Evolutionary conservation across 768 basidiomycete species (phyloP).

Genomic region (Boletus reticulatus): DNA sequence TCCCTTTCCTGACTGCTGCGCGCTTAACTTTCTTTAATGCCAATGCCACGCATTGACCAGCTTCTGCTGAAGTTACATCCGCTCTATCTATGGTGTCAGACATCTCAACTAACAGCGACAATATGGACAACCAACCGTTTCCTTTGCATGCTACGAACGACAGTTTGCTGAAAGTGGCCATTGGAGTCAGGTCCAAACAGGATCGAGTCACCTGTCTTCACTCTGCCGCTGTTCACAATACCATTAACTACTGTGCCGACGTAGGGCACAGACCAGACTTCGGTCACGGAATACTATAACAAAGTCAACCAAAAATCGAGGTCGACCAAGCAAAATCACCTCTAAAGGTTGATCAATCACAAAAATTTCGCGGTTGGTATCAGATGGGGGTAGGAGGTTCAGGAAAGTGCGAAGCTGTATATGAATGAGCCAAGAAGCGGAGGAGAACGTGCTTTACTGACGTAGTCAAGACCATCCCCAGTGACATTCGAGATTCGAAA

Average conservation of each 20-base stretch:
- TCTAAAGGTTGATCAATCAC: constrained; percentile 76
- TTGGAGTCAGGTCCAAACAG: constrained; percentile 91
- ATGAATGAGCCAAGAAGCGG: constrained; percentile 9
- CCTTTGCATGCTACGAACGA: constrained; percentile 90
- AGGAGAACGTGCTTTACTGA: constrained; percentile 31
- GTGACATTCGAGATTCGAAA: constrained; percentile 94
- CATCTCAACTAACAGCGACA: neutral
- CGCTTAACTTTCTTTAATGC: constrained; percentile 88
- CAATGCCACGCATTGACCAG: constrained; percentile 92
- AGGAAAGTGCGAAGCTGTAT: constrained; percentile 80
- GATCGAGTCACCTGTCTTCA: constrained; percentile 79
- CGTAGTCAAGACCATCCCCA: constrained; percentile 83
- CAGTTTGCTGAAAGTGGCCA: constrained; percentile 78
- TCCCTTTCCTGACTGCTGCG: constrained; percentile 85
- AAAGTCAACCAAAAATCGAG: constrained; percentile 10
- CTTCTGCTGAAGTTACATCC: constrained; percentile 80
- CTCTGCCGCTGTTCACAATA: constrained; percentile 70
- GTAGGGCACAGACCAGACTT: constrained; percentile 86
- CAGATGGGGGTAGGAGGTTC: constrained; percentile 87
- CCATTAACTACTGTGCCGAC: constrained; percentile 85
- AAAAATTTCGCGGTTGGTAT: constrained; percentile 80
- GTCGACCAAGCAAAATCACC: constrained; percentile 37
- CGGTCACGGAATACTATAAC: constrained; percentile 74
- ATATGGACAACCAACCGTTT: constrained; percentile 59
- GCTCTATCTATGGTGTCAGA: constrained; percentile 47